Evolutionary conservation across 2,329 filamentous ascomycete species (phyloP), one percentile per base, ranked within the genome.

Genomic region (Alternaria gansuensis): DNA sequence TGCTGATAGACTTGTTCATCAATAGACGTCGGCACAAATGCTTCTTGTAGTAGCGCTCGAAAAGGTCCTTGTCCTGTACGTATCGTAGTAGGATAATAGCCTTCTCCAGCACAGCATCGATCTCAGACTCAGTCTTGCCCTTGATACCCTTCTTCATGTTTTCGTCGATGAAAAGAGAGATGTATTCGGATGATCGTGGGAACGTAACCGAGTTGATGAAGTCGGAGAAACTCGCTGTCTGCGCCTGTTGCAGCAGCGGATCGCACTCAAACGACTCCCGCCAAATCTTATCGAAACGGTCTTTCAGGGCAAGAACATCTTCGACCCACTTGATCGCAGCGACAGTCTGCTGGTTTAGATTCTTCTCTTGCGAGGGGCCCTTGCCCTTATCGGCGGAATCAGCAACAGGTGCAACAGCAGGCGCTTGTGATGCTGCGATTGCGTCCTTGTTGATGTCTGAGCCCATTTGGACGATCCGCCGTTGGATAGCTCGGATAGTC

Each of bases 41-140:
- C 75, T 96, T 96, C 82, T 98, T 97, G 82, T 99, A 98, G 78
- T 99, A 99, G 4, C 91, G 88, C 80, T 99, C 94, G 71, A 99
- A 97, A 67, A 96, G 84, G 75, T 99, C 95, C 79, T 94, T 95
- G 72, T 98, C 94, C 54, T 89, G 87, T 36, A 99, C 86, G 68
- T 96, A 97, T 44, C 93, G 88, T 51, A 99, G 85, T 6, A 99
- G 82, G 0, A 90, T 87, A 60, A 97, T 96, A 11, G 93, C 93
- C 74, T 95, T 96, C 59, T 97, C 93, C 39, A 98, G 82, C 1
- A 96, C 87, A 7, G 81, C 77, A 69, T 98, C 94, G 13, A 97
- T 86, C 73, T 98, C 94, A 28, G 84, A 84, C 69, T 98, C 95
- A 0, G 92, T 94, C 82, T 96, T 97, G 62, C 93, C 93, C 74